Base-by-base conservation (phyloP, 208 protist species). In the Acanthamoeba sp. region DNA sequence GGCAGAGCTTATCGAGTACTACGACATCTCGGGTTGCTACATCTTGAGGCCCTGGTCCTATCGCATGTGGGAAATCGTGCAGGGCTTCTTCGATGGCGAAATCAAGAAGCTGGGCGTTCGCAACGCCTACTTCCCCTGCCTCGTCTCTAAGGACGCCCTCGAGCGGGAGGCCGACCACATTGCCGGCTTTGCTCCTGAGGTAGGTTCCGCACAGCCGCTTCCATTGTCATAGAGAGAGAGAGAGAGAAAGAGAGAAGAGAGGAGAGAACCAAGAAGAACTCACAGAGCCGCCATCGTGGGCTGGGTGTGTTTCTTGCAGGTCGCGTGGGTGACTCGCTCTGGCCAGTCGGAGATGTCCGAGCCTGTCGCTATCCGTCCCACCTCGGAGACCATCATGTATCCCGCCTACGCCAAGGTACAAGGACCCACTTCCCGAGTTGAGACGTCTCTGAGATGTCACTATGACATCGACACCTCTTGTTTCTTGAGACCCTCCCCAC, bases 371-470 rank as follows among this genome's bases (percentile, higher is more conserved):
- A 98, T 99, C 93, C 99, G 99, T 80, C 99, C 99, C 40, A 99
- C 99, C 29, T 99, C 98, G 88, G 99, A 99, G 98, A 99, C 99
- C 34, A 98, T 99, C 71, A 99, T 99, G 99, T 99, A 99, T 96
- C 99, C 99, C 40, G 97, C 98, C 76, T 99, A 99, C 95, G 97
- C 97, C 90, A 99, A 99, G 95, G 99, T 99, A 99, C n/a, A 27
- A n/a, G n/a, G n/a, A n/a, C n/a, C n/a, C n/a, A n/a, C n/a, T n/a
- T n/a, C n/a, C n/a, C n/a, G n/a, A n/a, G n/a, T n/a, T n/a, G n/a
- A n/a, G n/a, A n/a, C n/a, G n/a, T n/a, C n/a, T n/a, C n/a, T n/a
- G n/a, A n/a, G n/a, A n/a, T n/a, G n/a, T n/a, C n/a, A n/a, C n/a
- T n/a, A n/a, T n/a, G n/a, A n/a, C n/a, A n/a, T n/a, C n/a, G n/a